Base-by-base conservation (phyloP, 176 grass and related monocot genomes). In the Eremochloa ophiuroides region DNA sequence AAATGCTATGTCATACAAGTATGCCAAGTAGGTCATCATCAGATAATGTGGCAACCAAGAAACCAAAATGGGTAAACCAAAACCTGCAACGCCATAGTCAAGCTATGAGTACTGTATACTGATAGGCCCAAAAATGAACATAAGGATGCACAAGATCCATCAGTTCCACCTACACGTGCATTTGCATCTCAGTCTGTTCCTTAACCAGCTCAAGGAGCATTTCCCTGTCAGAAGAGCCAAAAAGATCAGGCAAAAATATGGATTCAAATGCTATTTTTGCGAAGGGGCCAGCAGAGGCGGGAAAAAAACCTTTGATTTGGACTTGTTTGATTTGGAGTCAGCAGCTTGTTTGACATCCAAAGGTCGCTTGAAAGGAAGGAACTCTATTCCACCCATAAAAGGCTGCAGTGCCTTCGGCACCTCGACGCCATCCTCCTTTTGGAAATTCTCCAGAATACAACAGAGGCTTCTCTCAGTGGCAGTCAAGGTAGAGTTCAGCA, bases 391-490 rank as follows among this genome's bases (percentile, higher is more conserved):
- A 64, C 87, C 76, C 93, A 99, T 93, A 76, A 69, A 95, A 1
- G 89, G 88, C 29, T 79, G 86, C 73, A 99, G 78, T 11, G 29
- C 93, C 84, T 95, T 82, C 1, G 93, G 93, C 60, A 99, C 78
- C 67, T 90, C 91, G 42, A 99, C 88, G 18, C 96, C 93, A 59
- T 91, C 63, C 86, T 91, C 82, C n/a, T 38, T 90, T 80, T 95
- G 96, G 80, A 83, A 89, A 76, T 88, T 99, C 77, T 99, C 96
- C 28, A 95, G 76, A 82, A 95, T 91, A 66, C 96, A 95, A 46
- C 96, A 99, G n/a, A 99, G 66, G 1, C 91, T 95, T 69, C 96
- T 99, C 59, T 95, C 91, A 8, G 96, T 99, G 16, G 93, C 96
- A 53, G 93, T 99, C 78, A 99, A 84, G 1, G 93, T 98, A 23